Evolutionary conservation across 352 stramenopile species (phyloP), one percentile per base, ranked within the genome.

Genomic region (Pythium apleroticum): DNA sequence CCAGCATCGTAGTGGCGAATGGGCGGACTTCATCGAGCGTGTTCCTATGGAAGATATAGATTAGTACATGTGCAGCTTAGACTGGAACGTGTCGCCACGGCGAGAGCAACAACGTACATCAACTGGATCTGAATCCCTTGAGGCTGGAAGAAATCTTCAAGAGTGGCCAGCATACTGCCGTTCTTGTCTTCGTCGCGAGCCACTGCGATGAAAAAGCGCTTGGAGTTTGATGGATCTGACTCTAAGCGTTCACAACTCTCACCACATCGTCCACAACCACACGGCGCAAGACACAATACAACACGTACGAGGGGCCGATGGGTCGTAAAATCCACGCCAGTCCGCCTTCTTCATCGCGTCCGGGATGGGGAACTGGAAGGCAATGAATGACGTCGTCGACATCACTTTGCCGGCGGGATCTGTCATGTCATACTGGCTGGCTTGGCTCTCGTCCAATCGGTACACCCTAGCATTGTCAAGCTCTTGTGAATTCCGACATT

Each of bases 251-350:
- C n/a, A 43, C 5, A 43, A 30, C 24, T 33, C 10, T 30, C 9
- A 24, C 1, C 4, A 10, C 25, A 12, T 19, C 6, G 35, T 19
- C 22, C 22, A 19, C 20, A 54, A 31, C 48, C 22, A 28, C 17
- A 52, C n/a, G n/a, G 30, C 30, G 4, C 30, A 53, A 8, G 19
- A 7, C 4, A n/a, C 5, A 41, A n/a, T 53, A 1, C 14, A 15
- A 54, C 31, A 60, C 59, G 25, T 56, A 65, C 59, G 17, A 7
- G 20, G 17, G 11, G 27, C 17, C 20, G 20, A 37, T 1, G 65
- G 65, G 30, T 72, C 48, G 49, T 65, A 72, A 31, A 72, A 66
- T 15, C 57, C 35, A 1, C 65, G 57, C 65, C 65, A 72, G 37
- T 57, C 45, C 12, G 10, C n/a, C 41, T 71, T 71, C 12, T 52